Evolutionary conservation across 371 early-diverging fungal species (phyloP), one percentile per base, ranked within the genome.

Genomic region (Rhizomucor pusillus): DNA sequence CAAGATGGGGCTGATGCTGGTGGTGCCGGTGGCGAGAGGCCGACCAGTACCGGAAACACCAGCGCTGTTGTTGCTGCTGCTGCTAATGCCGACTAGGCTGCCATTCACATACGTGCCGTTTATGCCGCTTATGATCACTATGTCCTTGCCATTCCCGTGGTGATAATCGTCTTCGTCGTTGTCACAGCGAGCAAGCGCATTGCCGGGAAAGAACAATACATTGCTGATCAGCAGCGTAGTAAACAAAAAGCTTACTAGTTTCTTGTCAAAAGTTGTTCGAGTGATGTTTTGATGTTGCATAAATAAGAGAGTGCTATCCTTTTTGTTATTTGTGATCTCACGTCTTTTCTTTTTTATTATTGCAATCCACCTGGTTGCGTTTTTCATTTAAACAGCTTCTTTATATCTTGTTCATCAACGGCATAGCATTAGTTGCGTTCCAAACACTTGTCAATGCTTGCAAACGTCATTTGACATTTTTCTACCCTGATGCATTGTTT

Each of bases 131-230:
- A n/a, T n/a, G 18, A 41, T 41, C 43, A n/a, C 18, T 25, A 25
- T 47, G 2, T 11, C 12, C 44, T 41, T 12, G 41, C 19, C 36
- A 18, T 35, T 22, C 35, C 35, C 43, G 12, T 53, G 16, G 20
- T 53, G 43, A 12, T 53, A 34, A 19, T 44, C 45, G 29, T 53
- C 36, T 0, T 44, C 33, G 45, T 53, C 29, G 45, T 34, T 44
- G 45, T 43, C 33, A 45, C 44, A 33, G 18, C 54, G 44, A 45
- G 35, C 54, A 33, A 45, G 13, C 16, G 44, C 54, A 19, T 53
- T 53, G 35, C n/a, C 16, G 13, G 53, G 18, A 19, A 52, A 16
- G 13, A 52, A n/a, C n/a, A n/a, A n/a, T n/a, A n/a, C n/a, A n/a
- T n/a, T 24, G 35, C 44, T 33, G 18, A 52, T 43, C 23, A 52